These are phyloP conservation scores for Brettanomyces bruxellensis DNA, from an alignment of 805 yeast species.

Conservation along the genomic window DNA sequence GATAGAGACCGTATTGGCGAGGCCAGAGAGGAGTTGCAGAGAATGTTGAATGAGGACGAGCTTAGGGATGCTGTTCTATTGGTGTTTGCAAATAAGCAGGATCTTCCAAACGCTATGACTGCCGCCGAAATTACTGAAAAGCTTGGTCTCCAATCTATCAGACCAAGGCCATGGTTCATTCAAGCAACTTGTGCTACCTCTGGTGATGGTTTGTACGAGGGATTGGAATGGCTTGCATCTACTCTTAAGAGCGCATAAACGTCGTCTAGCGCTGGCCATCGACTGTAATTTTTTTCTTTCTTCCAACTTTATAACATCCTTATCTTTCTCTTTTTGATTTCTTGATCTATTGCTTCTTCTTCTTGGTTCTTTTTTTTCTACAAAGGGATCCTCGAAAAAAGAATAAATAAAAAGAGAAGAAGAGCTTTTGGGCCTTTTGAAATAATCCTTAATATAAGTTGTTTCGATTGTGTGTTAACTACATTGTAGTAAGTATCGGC, in stretches of 20 bases:
- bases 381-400: background rate
- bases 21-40: conserved; percentile 96
- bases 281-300: background rate
- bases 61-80: conserved; percentile 91
- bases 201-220: conserved; percentile 97
- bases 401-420: background rate
- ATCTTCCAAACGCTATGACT: conserved; percentile 97
- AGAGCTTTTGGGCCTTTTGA: conserved; percentile 1
- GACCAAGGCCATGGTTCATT: conserved; percentile 99
- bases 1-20: conserved; percentile 97
- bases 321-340: background rate
- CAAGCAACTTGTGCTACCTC: conserved; percentile 99
- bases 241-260: conserved; percentile 64
- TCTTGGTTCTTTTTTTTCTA: background rate
- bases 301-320: background rate
- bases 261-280: background rate
- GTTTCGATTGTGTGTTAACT: background rate
- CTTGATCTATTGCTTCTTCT: background rate
- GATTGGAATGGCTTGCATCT: conserved; percentile 93
- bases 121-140: conserved; percentile 98
- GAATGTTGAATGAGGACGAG: conserved; percentile 98
- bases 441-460: background rate
- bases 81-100: conserved; percentile 97
- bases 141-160: conserved; percentile 90
- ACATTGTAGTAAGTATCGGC: too few relatives aligned